Evolutionary conservation across 345 rosid species (phyloP).

Genomic region (Acer yangbiense): DNA sequence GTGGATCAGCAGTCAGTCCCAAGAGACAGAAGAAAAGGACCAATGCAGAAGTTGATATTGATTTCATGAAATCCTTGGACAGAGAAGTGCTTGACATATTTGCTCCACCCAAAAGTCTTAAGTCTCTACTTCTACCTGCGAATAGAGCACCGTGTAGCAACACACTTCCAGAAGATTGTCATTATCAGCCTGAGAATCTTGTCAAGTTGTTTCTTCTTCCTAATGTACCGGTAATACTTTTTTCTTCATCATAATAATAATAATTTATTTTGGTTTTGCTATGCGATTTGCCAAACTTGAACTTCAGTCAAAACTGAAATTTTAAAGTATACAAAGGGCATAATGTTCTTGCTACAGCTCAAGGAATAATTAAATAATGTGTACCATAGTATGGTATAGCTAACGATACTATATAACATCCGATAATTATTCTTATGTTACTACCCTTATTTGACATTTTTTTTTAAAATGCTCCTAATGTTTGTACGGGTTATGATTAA

Average conservation of each 20-base stretch:
- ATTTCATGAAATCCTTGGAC: conserved; percentile 74
- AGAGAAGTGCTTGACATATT: conserved; percentile 61
- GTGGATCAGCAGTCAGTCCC: neutral
- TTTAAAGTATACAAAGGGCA: neutral
- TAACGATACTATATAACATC: neutral
- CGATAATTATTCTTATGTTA: neutral
- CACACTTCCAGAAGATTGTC: conserved; percentile 93
- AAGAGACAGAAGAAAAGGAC: conserved; percentile 40
- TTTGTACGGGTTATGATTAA: neutral
- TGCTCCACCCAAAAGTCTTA: conserved; percentile 81
- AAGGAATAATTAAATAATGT: neutral
- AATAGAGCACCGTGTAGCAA: conserved; percentile 58
- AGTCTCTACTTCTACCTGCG: conserved; percentile 71
- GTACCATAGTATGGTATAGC: neutral
- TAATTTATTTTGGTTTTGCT: neutral
- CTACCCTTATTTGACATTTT: neutral
- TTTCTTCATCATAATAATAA: conserved; percentile 30
- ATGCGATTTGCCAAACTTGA: neutral
- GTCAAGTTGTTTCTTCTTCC: conserved; percentile 89
- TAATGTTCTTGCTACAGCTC: neutral
- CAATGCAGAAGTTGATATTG: conserved; percentile 62
- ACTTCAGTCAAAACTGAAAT: neutral
- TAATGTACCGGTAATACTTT: conserved; percentile 61
- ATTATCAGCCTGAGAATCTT: conserved; percentile 89
- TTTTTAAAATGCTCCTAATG: neutral